phyloP scores from a whole-genome alignment of 1,139 yeast species.

The Keqinozyma sinolaborantium region DNA sequence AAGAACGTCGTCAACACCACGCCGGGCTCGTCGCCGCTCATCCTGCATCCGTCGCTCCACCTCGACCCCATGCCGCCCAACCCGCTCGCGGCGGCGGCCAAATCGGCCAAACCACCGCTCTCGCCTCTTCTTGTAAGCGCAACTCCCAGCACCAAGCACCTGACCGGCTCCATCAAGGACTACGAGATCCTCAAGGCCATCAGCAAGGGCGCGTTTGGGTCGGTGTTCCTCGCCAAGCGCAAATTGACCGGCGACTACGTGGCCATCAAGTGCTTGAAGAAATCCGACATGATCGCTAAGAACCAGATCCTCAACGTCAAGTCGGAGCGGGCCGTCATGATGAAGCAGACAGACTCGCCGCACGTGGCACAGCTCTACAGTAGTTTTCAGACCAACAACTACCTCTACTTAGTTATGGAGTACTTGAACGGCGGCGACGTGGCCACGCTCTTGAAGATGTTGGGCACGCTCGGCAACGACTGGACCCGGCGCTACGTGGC shows the following conservation, averaged over 20 bases:
- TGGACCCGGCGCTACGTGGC: slow-evolving; percentile 90
- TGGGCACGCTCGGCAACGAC: slow-evolving; percentile 77
- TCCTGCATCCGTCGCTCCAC: slow-evolving; percentile 7
- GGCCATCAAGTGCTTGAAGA: slow-evolving; percentile 91
- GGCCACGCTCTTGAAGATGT: slow-evolving; percentile 76
- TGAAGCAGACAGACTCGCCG: slow-evolving; percentile 93
- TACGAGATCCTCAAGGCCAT: slow-evolving; percentile 91
- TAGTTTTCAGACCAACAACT: slow-evolving; percentile 86
- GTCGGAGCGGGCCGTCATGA: slow-evolving; percentile 94
- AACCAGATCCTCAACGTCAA: slow-evolving; percentile 94
- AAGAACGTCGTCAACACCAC: slow-evolving; percentile 37
- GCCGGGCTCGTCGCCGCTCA: slow-evolving; percentile 45
- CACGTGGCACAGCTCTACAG: slow-evolving; percentile 88
- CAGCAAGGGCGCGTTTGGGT: slow-evolving; percentile 96
- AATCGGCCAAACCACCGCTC: slow-evolving; percentile 52
- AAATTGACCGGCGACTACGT: slow-evolving; percentile 89
- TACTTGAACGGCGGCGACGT: slow-evolving; percentile 95
- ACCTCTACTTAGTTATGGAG: slow-evolving; percentile 92
- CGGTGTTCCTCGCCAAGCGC: slow-evolving; percentile 83
- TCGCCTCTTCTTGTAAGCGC: slow-evolving; percentile 78
- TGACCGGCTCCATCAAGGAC: slow-evolving; percentile 75
- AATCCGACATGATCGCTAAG: slow-evolving; percentile 94
- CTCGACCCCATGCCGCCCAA: slow-evolving; percentile 5
- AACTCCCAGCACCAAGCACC: slow-evolving; percentile 43
- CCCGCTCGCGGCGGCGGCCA: slow-evolving; percentile 1